Percentiles rank a stretch among this genome's conserved stretches.
Conservation (phyloP, 1,284 basidiomycete species). For the Meripilus lineatus region DNA sequence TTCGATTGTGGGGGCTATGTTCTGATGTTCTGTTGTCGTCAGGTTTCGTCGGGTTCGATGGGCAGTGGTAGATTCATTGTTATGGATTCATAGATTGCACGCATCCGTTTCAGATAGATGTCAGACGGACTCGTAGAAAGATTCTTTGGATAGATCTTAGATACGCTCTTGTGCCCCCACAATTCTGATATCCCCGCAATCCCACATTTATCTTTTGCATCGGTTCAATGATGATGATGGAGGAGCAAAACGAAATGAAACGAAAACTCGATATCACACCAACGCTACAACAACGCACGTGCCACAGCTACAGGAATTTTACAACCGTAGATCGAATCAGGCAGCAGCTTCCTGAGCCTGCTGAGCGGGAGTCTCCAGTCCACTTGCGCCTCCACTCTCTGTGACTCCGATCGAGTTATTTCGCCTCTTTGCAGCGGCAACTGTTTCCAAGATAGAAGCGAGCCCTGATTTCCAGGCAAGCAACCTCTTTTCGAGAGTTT, state of each 20-base stretch:
- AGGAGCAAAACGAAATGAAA: too few species aligned
- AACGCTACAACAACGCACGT: background rate
- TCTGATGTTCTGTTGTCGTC: slow-evolving; percentile 1
- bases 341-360: slow-evolving; percentile 22
- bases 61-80: slow-evolving; percentile 67
- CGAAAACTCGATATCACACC: too few species aligned
- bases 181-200: background rate
- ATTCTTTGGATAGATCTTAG: slow-evolving; percentile 1
- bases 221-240: too few species aligned
- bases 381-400: slow-evolving; percentile 12
- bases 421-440: slow-evolving; percentile 54
- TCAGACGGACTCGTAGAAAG: background rate
- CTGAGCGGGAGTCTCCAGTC: slow-evolving; percentile 17
- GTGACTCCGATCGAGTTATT: slow-evolving; percentile 15
- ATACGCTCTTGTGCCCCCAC: background rate
- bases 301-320: too few species aligned
- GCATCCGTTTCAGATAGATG: too few species aligned
- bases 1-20: background rate
- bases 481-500: slow-evolving; percentile 74
- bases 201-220: too few species aligned
- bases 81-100: too few species aligned
- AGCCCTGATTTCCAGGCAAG: slow-evolving; percentile 78
- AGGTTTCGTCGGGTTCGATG: slow-evolving; percentile 82
- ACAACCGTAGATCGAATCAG: too few species aligned
- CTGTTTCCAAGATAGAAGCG: slow-evolving; percentile 61